Evolutionary conservation across 2,329 filamentous ascomycete genomes (phyloP).

Genomic region (Beauveria medogensis): DNA sequence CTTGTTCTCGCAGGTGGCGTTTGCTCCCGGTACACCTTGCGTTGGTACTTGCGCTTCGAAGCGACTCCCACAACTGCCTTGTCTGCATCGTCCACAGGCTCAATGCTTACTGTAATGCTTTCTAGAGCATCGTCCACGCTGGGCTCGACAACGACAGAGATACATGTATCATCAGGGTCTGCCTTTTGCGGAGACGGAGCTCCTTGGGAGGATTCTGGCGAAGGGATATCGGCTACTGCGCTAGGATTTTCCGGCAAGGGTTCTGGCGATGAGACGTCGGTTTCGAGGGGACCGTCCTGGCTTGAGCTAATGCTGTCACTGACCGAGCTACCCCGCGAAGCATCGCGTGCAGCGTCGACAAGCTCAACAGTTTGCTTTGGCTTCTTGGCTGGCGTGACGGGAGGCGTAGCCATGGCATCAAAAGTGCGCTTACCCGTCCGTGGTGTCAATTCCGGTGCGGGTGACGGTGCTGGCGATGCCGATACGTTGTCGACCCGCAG

Average conservation of each 20-base stretch:
- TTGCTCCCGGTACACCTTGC: conserved; percentile 25
- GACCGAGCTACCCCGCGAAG: conserved; percentile 32
- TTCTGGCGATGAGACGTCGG: conserved; percentile 43
- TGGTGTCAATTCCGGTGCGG: conserved; percentile 20
- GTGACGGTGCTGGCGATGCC: conserved; percentile 20
- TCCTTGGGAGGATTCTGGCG: conserved; percentile 8
- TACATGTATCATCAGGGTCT: neutral
- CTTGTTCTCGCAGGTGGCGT: conserved; percentile 35
- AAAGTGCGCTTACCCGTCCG: conserved; percentile 31
- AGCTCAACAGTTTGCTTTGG: conserved; percentile 28
- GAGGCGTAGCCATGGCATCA: conserved; percentile 43
- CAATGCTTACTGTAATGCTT: conserved; percentile 21
- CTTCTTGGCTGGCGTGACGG: conserved; percentile 46
- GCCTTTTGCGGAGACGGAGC: conserved; percentile 2
- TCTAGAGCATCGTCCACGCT: neutral
- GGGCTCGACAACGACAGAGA: neutral
- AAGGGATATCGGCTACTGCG: neutral
- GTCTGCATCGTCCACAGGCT: conserved; percentile 13
- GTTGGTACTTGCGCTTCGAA: conserved; percentile 28
- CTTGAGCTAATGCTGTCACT: conserved; percentile 21
- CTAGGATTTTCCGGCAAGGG: neutral
- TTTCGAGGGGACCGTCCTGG: conserved; percentile 24
- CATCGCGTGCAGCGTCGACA: conserved; percentile 19
- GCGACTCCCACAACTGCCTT: conserved; percentile 11
- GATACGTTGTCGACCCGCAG: conserved; percentile 20